Conservation (phyloP, 208 protist species). For the Acanthamoeba lenticulata region DNA sequence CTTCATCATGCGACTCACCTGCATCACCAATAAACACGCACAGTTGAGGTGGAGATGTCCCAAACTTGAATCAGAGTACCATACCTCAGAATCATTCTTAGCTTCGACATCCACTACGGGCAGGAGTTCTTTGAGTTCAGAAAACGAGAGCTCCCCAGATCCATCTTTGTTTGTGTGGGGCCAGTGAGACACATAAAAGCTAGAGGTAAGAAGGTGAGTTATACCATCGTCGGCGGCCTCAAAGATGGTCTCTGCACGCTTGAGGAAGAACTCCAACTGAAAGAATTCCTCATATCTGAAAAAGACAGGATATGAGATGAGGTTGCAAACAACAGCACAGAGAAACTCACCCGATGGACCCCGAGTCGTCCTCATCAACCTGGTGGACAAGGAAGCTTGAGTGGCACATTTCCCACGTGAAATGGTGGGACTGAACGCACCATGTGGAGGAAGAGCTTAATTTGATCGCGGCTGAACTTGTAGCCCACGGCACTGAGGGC, state of each 20-base stretch:
- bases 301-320: no score
- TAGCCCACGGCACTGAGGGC: background rate
- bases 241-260: background rate
- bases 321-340: no score
- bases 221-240: background rate
- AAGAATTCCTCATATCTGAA: constrained; percentile 2
- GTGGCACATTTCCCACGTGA: no score
- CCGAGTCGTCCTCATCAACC: background rate
- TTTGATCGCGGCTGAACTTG: background rate
- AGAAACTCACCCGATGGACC: background rate
- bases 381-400: background rate
- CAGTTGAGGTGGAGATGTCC: no score
- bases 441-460: background rate
- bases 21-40: no score
- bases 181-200: no score
- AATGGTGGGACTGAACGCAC: background rate
- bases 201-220: background rate
- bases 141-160: background rate
- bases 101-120: background rate
- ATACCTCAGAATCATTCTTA: background rate
- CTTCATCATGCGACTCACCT: background rate
- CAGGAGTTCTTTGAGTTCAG: background rate
- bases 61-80: no score
- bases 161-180: no score
- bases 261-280: background rate